Conservation (phyloP, 2,329 filamentous ascomycete species). For the Chaetomiaceae sp. region DNA sequence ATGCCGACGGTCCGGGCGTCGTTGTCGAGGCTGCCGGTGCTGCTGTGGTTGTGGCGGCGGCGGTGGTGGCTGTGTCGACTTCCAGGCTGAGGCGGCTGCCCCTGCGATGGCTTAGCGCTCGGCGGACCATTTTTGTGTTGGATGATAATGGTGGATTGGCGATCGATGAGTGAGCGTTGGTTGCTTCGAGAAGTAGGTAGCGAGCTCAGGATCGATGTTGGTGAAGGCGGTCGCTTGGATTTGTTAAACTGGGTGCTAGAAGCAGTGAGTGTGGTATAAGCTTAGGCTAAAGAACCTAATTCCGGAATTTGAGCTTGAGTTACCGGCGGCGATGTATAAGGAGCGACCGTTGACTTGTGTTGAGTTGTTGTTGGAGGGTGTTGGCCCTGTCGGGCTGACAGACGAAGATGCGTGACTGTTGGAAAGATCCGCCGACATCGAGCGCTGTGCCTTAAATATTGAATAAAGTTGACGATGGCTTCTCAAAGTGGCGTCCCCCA, state of each 20-base stretch:
- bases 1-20: neutral
- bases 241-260: neutral
- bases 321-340: too few relatives aligned
- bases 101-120: constrained; percentile 10
- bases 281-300: neutral
- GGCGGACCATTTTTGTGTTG: constrained; percentile 11
- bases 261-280: neutral
- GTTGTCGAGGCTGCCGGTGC: neutral
- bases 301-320: too few relatives aligned
- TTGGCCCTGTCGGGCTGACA: neutral
- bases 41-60: too few relatives aligned
- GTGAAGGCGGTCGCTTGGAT: too few relatives aligned
- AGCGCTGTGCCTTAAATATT: constrained; percentile 10
- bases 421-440: neutral
- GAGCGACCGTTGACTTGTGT: neutral
- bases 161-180: neutral
- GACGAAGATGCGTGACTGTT: neutral
- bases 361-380: neutral
- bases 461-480: neutral
- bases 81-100: neutral
- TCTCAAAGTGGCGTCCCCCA: neutral
- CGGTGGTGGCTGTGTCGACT: neutral
- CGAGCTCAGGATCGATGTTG: too few relatives aligned
- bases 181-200: too few relatives aligned
- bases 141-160: too few relatives aligned